Percentiles rank a stretch among this genome's conserved stretches.
phyloP scores from a whole-genome alignment of 2,329 filamentous ascomycete genomes.

The Huntiella abstrusa region DNA sequence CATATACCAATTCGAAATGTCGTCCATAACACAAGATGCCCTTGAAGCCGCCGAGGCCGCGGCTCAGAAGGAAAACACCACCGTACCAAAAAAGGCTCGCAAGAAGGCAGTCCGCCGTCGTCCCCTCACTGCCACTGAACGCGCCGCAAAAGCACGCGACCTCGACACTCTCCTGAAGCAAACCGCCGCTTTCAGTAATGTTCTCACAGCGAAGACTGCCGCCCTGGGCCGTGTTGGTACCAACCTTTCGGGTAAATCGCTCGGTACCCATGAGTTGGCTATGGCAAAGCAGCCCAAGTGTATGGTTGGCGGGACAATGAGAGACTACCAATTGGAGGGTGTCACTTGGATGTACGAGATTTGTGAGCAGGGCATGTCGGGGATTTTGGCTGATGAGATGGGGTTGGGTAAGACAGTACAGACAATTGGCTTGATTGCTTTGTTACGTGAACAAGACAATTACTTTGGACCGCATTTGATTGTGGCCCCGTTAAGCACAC shows the following conservation, averaged over 20 bases:
- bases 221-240: conserved; percentile 43
- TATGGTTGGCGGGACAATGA: conserved; percentile 75
- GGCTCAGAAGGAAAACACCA: conserved; percentile 20
- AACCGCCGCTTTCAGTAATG: conserved; percentile 41
- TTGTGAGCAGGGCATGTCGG: conserved; percentile 63
- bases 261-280: conserved; percentile 48
- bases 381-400: conserved; percentile 89
- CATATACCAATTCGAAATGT: conserved; percentile 2
- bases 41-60: conserved; percentile 21
- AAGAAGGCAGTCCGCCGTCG: conserved; percentile 25
- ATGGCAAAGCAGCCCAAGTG: conserved; percentile 75
- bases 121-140: conserved; percentile 33
- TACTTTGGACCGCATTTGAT: conserved; percentile 79
- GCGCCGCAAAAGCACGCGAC: conserved; percentile 32
- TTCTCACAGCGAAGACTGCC: conserved; percentile 43
- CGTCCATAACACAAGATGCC: conserved; percentile 12
- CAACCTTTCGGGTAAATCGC: conserved; percentile 36
- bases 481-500: conserved; percentile 72
- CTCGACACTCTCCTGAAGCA: conserved; percentile 40
- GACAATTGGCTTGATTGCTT: conserved; percentile 70
- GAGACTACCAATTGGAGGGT: conserved; percentile 84
- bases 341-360: conserved; percentile 89
- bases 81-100: conserved; percentile 25
- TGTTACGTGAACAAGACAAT: conserved; percentile 68
- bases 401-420: conserved; percentile 82